Percentiles rank a stretch among this genome's conserved stretches.
These are phyloP conservation scores for Sugiyamaella lignohabitans DNA, from an alignment of 805 yeast species.

Conservation along the genomic window DNA sequence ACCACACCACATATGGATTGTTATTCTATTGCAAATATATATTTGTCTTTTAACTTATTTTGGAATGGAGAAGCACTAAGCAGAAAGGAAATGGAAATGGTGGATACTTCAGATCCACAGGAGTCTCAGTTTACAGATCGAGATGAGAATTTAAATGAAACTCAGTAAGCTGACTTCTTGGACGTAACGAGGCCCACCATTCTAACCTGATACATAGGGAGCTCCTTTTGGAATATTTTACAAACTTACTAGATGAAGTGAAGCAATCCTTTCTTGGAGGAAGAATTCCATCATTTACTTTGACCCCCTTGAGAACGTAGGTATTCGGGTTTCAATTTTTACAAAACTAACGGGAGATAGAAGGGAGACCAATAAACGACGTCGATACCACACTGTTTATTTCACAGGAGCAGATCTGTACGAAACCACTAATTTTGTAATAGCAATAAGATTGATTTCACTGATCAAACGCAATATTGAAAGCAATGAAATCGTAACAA, in stretches of 20 bases:
- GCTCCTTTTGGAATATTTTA: constrained; percentile 1
- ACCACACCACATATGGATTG: too few relatives aligned
- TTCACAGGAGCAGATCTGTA: neutral
- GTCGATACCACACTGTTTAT: neutral
- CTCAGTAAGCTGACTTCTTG: too few relatives aligned
- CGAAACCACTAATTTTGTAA: neutral
- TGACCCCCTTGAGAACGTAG: neutral
- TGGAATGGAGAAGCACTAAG: too few relatives aligned
- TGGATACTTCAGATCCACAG: too few relatives aligned
- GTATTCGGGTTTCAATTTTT: too few relatives aligned
- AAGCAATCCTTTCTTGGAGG: neutral
- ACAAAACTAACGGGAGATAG: too few relatives aligned
- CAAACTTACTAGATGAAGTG: neutral
- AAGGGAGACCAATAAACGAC: neutral
- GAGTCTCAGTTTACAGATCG: too few relatives aligned
- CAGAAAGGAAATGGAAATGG: too few relatives aligned
- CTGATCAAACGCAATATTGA: constrained; percentile 19
- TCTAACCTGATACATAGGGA: neutral
- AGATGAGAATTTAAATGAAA: too few relatives aligned
- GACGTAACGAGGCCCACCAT: too few relatives aligned
- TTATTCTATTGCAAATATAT: too few relatives aligned
- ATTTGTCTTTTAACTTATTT: too few relatives aligned
- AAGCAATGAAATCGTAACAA: constrained; percentile 29
- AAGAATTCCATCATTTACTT: neutral
- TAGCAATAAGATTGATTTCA: constrained; percentile 9